Base-by-base conservation (phyloP, 306 rosid genomes). In the Dalbergia oliveri region DNA sequence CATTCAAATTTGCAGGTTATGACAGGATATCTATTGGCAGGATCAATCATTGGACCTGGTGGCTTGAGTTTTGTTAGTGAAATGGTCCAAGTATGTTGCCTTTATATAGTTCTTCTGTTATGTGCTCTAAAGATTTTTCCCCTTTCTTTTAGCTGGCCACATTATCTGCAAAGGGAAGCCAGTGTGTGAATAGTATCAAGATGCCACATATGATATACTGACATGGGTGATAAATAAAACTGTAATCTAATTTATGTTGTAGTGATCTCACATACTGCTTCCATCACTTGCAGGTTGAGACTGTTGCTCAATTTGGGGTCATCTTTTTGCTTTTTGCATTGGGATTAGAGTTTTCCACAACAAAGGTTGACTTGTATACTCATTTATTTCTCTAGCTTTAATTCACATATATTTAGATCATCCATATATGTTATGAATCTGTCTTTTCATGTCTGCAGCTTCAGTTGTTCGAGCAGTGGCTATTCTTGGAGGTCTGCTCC, bases 271-370 rank as follows among this genome's bases (percentile, higher is more conserved):
- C 43, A 16, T 37, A 50, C 57, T 41, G 65, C 70, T 51, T 69
- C 65, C 34, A 26, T 78, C 83, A 47, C 75, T 61, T 81, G 88
- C 83, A 95, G 99, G 99, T 95, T 69, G 99, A 95, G 86, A 95
- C 99, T 13, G 96, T 95, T 76, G 99, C 99, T 87, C 99, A 95
- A 86, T 95, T 95, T 90, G 99, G 99, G 79, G 99, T 95, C 39
- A 91, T 95, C 71, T 95, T 95, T 85, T 90, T 95, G 88, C 98
- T 93, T 79, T 93, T 95, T 88, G 99, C 98, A 49, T 73, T 95
- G 85, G 99, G 98, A 72, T 77, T 95, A 84, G 99, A 95, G 76
- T 95, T 95, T 69, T 95, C 97, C 66, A 78, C 97, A 39, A 61
- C 96, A 74, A 95, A 95, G 92, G 99, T 95, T 78, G 34, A 71